Evolutionary conservation across 139 green algal genomes (phyloP).

Genomic region (Picochlorum sp.): DNA sequence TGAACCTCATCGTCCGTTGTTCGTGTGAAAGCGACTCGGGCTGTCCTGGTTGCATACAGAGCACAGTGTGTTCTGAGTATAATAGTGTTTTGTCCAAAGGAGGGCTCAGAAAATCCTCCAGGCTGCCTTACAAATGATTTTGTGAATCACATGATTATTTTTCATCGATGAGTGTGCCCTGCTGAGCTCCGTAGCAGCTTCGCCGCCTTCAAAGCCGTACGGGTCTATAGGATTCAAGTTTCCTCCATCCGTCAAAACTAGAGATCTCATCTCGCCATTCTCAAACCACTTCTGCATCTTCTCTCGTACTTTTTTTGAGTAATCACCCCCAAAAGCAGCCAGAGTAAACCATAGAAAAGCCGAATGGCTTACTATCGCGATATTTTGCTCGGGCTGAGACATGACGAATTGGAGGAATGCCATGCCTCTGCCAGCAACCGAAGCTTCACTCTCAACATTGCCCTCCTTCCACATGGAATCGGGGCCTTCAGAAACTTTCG

Average conservation of each 20-base stretch:
- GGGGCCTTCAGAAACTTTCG: constrained; percentile 12
- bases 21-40: constrained; percentile 49
- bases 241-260: constrained; percentile 37
- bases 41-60: constrained; percentile 85
- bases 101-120: constrained; percentile 24
- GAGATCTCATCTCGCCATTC: constrained; percentile 51
- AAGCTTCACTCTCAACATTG: constrained; percentile 25
- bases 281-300: constrained; percentile 42
- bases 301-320: constrained; percentile 13
- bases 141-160: not conserved
- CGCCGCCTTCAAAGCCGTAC: not conserved
- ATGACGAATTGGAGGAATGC: constrained; percentile 32
- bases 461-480: constrained; percentile 27
- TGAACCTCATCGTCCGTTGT: constrained; percentile 65
- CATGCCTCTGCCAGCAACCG: constrained; percentile 28
- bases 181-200: constrained; percentile 6
- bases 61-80: constrained; percentile 74
- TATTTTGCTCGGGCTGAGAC: constrained; percentile 34
- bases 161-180: constrained; percentile 1
- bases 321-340: constrained; percentile 32
- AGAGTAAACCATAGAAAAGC: constrained; percentile 47
- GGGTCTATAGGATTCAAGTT: constrained; percentile 1
- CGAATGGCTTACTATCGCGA: constrained; percentile 47
- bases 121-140: constrained; percentile 12
- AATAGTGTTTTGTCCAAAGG: constrained; percentile 43